Conservation (phyloP, 1,284 basidiomycete genomes). For the Tylopilus orsonianus region DNA sequence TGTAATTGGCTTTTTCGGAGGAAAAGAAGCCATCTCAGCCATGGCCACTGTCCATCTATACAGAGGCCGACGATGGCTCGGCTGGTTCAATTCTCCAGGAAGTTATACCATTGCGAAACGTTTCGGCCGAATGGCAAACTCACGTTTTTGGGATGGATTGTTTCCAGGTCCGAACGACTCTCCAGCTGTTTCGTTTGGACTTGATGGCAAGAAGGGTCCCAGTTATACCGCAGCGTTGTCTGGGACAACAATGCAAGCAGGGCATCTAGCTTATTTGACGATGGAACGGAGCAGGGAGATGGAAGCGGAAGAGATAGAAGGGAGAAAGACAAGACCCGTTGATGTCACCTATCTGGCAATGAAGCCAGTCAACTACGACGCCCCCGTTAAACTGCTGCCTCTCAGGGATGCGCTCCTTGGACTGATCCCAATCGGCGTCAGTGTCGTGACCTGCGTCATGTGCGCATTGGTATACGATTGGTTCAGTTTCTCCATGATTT, state of each 20-base stretch:
- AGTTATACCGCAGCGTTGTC: slow-evolving; percentile 21
- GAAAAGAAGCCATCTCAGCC: slow-evolving; percentile 33
- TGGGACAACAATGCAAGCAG: slow-evolving; percentile 21
- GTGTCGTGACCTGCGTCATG: slow-evolving; percentile 21
- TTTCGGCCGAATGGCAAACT: slow-evolving; percentile 31
- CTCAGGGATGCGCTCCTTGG: slow-evolving; percentile 15
- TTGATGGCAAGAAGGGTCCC: slow-evolving; percentile 32
- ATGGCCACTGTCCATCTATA: slow-evolving; percentile 33
- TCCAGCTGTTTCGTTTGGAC: slow-evolving; percentile 23
- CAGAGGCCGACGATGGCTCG: slow-evolving; percentile 27
- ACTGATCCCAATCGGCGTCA: slow-evolving; percentile 24
- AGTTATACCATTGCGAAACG: slow-evolving; percentile 29
- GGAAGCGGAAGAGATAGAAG: not conserved
- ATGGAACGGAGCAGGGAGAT: slow-evolving; percentile 13
- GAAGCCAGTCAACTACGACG: not conserved
- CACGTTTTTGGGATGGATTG: slow-evolving; percentile 30
- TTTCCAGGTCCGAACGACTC: slow-evolving; percentile 28
- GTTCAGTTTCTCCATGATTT: slow-evolving; percentile 29
- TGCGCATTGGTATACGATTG: slow-evolving; percentile 27
- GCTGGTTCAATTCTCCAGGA: slow-evolving; percentile 37
- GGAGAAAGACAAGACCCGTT: slow-evolving; percentile 13
- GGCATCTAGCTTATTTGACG: slow-evolving; percentile 27
- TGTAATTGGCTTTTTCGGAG: slow-evolving; percentile 32
- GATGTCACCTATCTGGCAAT: slow-evolving; percentile 23
- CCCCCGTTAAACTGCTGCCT: slow-evolving; percentile 4